phyloP scores from a whole-genome alignment of 257 asterid species.

The Cruciata laevipes region DNA sequence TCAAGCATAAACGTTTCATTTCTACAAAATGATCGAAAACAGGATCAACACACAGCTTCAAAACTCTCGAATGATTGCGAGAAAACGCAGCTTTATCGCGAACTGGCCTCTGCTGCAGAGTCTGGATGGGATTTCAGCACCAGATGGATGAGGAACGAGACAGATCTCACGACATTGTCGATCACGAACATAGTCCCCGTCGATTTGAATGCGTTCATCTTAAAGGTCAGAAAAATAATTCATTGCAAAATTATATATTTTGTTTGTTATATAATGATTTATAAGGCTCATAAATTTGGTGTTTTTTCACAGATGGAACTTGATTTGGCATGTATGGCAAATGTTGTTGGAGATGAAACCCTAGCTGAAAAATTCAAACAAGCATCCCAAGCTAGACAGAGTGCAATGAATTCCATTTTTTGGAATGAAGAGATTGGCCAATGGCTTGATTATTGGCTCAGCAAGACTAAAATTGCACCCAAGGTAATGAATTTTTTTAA shows the following conservation, averaged over 20 bases:
- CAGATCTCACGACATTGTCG: constrained; percentile 65
- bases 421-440: constrained; percentile 74
- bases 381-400: constrained; percentile 53
- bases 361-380: constrained; percentile 31
- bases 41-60: constrained; percentile 78
- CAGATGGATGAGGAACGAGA: constrained; percentile 85
- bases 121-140: constrained; percentile 97
- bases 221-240: constrained; percentile 70
- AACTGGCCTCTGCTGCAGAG: constrained; percentile 84
- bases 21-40: constrained; percentile 6
- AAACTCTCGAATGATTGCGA: constrained; percentile 40
- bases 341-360: constrained; percentile 37
- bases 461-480: constrained; percentile 16
- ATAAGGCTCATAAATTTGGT: neutral
- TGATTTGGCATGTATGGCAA: constrained; percentile 60
- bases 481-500: constrained; percentile 27
- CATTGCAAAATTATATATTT: too few relatives aligned
- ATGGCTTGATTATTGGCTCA: constrained; percentile 90
- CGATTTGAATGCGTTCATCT: constrained; percentile 75
- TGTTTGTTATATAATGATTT: too few relatives aligned
- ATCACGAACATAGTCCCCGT: constrained; percentile 73
- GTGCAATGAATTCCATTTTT: constrained; percentile 54
- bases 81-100: constrained; percentile 55
- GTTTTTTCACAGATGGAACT: constrained; percentile 64
- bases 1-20: neutral